Evolutionary conservation across 805 yeast genomes (phyloP).

Genomic region (Ogataea methylovora): DNA sequence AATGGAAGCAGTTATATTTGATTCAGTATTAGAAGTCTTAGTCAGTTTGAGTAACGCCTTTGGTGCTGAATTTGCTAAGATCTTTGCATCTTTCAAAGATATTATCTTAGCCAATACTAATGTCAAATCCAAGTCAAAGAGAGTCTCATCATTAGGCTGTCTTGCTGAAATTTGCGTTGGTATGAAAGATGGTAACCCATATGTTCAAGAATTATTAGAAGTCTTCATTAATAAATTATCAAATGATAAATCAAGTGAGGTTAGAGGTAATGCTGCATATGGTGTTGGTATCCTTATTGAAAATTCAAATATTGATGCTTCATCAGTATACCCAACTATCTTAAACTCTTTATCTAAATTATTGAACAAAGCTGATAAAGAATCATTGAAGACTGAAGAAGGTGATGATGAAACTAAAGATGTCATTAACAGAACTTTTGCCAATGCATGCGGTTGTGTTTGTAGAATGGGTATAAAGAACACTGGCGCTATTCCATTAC

Average conservation of each 20-base stretch:
- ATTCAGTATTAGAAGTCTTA: constrained; percentile 79
- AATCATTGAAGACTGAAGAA: constrained; percentile 48
- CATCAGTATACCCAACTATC: constrained; percentile 59
- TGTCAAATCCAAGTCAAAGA: constrained; percentile 62
- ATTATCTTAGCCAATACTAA: constrained; percentile 48
- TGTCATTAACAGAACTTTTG: constrained; percentile 73
- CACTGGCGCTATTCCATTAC: constrained; percentile 66
- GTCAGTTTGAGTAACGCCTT: constrained; percentile 71
- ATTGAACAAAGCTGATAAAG: constrained; percentile 72
- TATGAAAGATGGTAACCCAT: constrained; percentile 59
- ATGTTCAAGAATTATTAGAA: constrained; percentile 60
- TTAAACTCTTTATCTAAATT: constrained; percentile 62
- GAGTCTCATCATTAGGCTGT: constrained; percentile 82
- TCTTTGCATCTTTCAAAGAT: constrained; percentile 68
- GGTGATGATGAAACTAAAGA: constrained; percentile 77
- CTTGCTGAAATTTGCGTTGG: constrained; percentile 84
- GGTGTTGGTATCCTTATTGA: constrained; percentile 80
- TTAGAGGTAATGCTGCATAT: constrained; percentile 91
- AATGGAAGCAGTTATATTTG: constrained; percentile 64
- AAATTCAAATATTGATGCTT: constrained; percentile 43
- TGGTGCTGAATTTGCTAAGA: constrained; percentile 64
- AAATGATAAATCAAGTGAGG: constrained; percentile 75
- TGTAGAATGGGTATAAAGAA: constrained; percentile 81
- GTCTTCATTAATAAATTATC: constrained; percentile 62
- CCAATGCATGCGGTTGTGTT: constrained; percentile 96